These are phyloP conservation scores for Microsporum canis DNA, from an alignment of 2,329 filamentous ascomycete species.

Conservation along the genomic window DNA sequence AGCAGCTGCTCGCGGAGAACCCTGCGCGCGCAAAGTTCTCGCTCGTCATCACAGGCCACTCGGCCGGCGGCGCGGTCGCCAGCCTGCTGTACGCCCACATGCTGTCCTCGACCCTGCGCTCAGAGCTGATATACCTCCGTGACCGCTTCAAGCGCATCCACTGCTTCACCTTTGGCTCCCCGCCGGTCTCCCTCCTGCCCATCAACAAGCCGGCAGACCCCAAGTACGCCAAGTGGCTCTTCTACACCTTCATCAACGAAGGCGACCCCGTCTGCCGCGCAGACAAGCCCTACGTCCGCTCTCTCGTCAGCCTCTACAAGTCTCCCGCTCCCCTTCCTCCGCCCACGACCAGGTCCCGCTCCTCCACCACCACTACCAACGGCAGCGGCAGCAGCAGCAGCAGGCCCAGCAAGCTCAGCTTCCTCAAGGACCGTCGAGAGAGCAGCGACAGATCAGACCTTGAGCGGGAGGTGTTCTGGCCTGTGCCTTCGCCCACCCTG, in stretches of 20 bases:
- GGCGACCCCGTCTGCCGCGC: constrained; percentile 70
- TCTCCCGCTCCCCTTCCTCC: constrained; percentile 42
- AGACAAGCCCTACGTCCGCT: constrained; percentile 63
- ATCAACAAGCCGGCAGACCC: constrained; percentile 47
- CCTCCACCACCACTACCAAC: constrained; percentile 1
- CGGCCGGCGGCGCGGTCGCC: constrained; percentile 74
- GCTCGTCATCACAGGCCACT: constrained; percentile 74
- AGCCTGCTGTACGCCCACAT: constrained; percentile 72
- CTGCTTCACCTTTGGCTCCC: constrained; percentile 76
- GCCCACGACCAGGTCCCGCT: constrained; percentile 11
- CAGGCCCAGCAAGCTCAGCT: constrained; percentile 2
- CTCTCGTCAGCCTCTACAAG: constrained; percentile 59
- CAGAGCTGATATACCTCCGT: constrained; percentile 59
- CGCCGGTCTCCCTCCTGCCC: constrained; percentile 62
- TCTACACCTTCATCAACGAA: constrained; percentile 73
- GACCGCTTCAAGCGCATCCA: constrained; percentile 66
- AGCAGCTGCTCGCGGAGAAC: constrained; percentile 59
- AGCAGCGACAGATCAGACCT: background rate
- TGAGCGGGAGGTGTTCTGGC: constrained; percentile 39
- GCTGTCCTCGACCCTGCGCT: constrained; percentile 48
- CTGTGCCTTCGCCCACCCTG: constrained; percentile 53
- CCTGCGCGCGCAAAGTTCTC: constrained; percentile 55
- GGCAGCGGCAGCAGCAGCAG: background rate
- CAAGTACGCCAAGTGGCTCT: constrained; percentile 54
- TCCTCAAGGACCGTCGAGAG: constrained; percentile 8